Evolutionary conservation across 805 yeast genomes (phyloP).

Genomic region (Saturnispora halmiae): DNA sequence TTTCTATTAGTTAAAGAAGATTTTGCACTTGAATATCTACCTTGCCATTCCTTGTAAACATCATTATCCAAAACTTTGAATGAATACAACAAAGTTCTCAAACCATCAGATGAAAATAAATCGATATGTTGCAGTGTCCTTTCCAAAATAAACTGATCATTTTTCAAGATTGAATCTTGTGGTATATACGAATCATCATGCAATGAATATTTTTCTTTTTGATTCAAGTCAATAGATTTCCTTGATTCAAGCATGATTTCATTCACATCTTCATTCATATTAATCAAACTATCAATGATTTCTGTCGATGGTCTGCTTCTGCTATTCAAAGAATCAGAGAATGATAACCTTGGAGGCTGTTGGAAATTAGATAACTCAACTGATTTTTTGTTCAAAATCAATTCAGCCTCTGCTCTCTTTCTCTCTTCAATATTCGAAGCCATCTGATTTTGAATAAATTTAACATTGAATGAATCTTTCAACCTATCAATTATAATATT

Average conservation of each 20-base stretch:
- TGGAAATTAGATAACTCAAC: constrained; percentile 23
- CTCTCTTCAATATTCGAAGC: constrained; percentile 49
- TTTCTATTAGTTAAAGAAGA: constrained; percentile 64
- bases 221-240: constrained; percentile 51
- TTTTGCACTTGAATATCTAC: constrained; percentile 63
- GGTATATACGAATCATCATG: constrained; percentile 34
- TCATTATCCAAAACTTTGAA: constrained; percentile 56
- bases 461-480: constrained; percentile 48
- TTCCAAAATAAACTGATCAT: constrained; percentile 73
- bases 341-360: constrained; percentile 21
- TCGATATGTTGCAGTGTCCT: constrained; percentile 85
- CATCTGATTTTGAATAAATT: constrained; percentile 55
- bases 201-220: constrained; percentile 40
- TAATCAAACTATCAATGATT: constrained; percentile 23
- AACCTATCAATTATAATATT: constrained; percentile 75
- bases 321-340: constrained; percentile 10
- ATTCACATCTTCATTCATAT: constrained; percentile 39
- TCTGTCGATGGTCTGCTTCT: constrained; percentile 8
- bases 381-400: constrained; percentile 49
- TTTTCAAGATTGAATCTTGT: constrained; percentile 49
- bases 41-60: constrained; percentile 60
- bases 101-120: constrained; percentile 89
- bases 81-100: constrained; percentile 80
- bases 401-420: constrained; percentile 68
- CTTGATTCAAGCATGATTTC: constrained; percentile 48